A percentile compares a stretch with the other conserved stretches of the same genome.
Conservation (phyloP, 2,329 filamentous ascomycete species). For the Xylaria sp. region DNA sequence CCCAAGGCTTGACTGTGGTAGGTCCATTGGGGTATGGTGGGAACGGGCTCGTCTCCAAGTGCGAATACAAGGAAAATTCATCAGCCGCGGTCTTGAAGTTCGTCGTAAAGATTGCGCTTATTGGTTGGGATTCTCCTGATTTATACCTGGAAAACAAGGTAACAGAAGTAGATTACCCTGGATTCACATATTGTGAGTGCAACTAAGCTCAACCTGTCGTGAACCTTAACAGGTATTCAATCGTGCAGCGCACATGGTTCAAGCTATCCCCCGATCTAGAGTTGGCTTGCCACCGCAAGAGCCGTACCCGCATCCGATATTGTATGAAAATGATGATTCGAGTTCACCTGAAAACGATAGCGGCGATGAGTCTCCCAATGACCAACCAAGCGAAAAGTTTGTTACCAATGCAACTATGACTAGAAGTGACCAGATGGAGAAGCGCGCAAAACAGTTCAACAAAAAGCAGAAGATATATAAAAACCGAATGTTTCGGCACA, state of each 20-base stretch:
- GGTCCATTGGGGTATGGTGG: not conserved
- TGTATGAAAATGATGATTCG: not conserved
- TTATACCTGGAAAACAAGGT: not conserved
- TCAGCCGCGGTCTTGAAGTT: not conserved
- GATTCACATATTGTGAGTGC: not conserved
- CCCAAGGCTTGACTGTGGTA: not conserved
- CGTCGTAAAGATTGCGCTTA: not conserved
- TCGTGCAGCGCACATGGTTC: not conserved
- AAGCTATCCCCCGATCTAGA: not conserved
- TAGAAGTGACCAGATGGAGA: not conserved
- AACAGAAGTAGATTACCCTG: not conserved
- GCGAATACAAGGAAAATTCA: not conserved
- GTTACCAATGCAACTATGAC: not conserved
- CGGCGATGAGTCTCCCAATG: not conserved
- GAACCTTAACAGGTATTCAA: not conserved
- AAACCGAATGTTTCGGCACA: too few relatives aligned
- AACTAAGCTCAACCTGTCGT: not conserved
- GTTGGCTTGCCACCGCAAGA: not conserved
- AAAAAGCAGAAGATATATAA: not conserved
- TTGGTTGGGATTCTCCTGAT: not conserved
- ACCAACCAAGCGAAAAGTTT: not conserved
- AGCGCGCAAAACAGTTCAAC: not conserved
- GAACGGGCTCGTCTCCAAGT: not conserved
- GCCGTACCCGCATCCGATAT: not conserved
- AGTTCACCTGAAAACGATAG: not conserved